phyloP scores from a whole-genome alignment of 2,329 filamentous ascomycete genomes.

The Chaetoscypha palmicola region DNA sequence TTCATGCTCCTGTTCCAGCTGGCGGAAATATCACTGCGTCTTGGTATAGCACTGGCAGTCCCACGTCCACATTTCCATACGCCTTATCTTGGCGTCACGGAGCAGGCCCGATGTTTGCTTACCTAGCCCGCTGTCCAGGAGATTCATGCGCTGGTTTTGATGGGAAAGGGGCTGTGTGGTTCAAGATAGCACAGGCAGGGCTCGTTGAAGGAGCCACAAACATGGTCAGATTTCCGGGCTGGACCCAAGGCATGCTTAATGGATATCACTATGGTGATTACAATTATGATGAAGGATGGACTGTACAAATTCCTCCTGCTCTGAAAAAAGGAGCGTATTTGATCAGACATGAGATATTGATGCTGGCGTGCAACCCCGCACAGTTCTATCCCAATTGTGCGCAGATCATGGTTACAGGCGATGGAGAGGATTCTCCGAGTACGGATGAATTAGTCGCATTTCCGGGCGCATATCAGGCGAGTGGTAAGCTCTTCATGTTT shows the following conservation, averaged over 20 bases:
- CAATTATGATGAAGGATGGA: constrained; percentile 1
- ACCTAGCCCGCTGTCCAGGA: constrained; percentile 13
- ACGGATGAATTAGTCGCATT: background rate
- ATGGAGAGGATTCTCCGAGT: background rate
- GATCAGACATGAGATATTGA: constrained; percentile 12
- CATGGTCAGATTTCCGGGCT: constrained; percentile 1
- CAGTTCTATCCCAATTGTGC: constrained; percentile 4
- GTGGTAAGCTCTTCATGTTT: background rate
- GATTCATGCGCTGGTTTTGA: constrained; percentile 8
- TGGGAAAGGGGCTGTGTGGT: constrained; percentile 11
- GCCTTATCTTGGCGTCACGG: background rate
- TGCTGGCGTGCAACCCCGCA: background rate
- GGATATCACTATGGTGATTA: background rate
- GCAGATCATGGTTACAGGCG: background rate
- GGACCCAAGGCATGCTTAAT: constrained; percentile 2
- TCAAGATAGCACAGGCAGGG: constrained; percentile 13
- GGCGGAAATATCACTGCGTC: background rate
- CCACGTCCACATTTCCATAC: background rate
- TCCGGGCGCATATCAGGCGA: constrained; percentile 1
- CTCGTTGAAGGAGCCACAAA: constrained; percentile 6
- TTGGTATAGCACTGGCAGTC: background rate
- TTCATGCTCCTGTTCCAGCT: background rate
- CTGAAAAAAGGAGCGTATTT: constrained; percentile 9
- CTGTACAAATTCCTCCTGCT: constrained; percentile 7
- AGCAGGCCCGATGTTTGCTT: constrained; percentile 10